Evolutionary conservation across 192 early-diverging fungal genomes (phyloP).

Genomic region (Coemansia umbellata): DNA sequence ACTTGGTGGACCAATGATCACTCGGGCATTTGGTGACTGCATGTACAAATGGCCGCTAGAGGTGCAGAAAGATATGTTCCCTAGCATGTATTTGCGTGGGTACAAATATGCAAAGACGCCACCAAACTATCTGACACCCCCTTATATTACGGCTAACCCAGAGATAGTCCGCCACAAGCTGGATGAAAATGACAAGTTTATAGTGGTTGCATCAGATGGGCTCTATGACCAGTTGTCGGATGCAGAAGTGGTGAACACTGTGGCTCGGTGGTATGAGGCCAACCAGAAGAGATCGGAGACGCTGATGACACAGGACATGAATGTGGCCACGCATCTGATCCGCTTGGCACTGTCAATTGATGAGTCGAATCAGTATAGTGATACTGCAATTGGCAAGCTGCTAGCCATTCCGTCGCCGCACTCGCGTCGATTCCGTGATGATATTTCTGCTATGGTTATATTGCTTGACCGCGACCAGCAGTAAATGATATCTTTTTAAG

Average conservation of each 20-base stretch:
- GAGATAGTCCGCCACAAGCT: conserved; percentile 57
- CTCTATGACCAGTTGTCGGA: conserved; percentile 67
- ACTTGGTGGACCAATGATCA: conserved; percentile 47
- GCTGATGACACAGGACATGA: no score
- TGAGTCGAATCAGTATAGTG: no score
- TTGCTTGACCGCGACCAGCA: no score
- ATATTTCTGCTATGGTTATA: no score
- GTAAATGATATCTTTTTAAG: no score
- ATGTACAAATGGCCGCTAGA: conserved; percentile 60
- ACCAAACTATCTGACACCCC: conserved; percentile 55
- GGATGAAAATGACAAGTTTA: conserved; percentile 54
- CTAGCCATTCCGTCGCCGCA: no score
- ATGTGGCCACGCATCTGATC: no score
- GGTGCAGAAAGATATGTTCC: conserved; percentile 42
- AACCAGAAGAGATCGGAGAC: no score
- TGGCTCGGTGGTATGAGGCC: conserved; percentile 24
- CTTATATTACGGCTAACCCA: conserved; percentile 70
- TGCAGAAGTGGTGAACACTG: conserved; percentile 44
- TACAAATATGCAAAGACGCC: no score
- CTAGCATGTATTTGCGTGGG: conserved; percentile 9
- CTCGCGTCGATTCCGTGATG: no score
- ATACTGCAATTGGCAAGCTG: no score
- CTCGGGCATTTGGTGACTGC: conserved; percentile 59
- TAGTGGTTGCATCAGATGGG: conserved; percentile 75
- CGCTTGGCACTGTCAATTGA: no score